A percentile compares a stretch with the other conserved stretches of the same genome.
Evolutionary conservation across 805 yeast genomes (phyloP).

Genomic region (Ogataea paraovalis): DNA sequence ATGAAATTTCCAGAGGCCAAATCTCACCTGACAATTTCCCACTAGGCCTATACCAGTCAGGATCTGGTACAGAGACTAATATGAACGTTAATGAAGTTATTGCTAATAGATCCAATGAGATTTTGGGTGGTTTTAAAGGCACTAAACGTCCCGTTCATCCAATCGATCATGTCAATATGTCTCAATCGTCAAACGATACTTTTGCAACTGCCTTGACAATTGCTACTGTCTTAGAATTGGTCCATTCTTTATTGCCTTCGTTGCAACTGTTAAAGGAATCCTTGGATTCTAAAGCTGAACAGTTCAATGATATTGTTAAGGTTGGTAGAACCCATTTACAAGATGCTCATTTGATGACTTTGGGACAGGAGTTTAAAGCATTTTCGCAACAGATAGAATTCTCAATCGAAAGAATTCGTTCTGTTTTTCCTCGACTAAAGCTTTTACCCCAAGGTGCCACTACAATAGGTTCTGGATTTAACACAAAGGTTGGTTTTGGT

Average conservation of each 20-base stretch:
- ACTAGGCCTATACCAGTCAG: constrained; percentile 95
- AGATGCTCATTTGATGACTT: constrained; percentile 95
- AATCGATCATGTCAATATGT: constrained; percentile 95
- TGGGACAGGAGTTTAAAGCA: constrained; percentile 96
- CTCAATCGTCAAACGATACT: constrained; percentile 97
- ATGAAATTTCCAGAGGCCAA: constrained; percentile 86
- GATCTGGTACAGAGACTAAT: constrained; percentile 96
- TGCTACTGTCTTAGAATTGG: constrained; percentile 89
- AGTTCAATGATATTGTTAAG: constrained; percentile 83
- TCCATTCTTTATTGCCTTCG: constrained; percentile 71
- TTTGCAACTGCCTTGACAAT: constrained; percentile 99
- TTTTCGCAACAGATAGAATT: constrained; percentile 87
- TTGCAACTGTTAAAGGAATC: constrained; percentile 69
- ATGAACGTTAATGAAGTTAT: constrained; percentile 99
- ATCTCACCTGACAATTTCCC: constrained; percentile 85
- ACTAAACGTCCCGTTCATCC: constrained; percentile 94
- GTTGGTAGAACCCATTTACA: constrained; percentile 98
- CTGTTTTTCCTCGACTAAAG: constrained; percentile 66
- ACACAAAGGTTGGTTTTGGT: constrained; percentile 86
- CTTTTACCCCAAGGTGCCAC: constrained; percentile 97
- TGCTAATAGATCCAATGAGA: constrained; percentile 93
- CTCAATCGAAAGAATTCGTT: constrained; percentile 82
- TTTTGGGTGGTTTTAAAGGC: constrained; percentile 86
- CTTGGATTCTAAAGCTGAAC: constrained; percentile 69
- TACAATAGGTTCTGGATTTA: constrained; percentile 97